Conservation (phyloP, 148 eudicot species). For the Fagopyrum tataricum region DNA sequence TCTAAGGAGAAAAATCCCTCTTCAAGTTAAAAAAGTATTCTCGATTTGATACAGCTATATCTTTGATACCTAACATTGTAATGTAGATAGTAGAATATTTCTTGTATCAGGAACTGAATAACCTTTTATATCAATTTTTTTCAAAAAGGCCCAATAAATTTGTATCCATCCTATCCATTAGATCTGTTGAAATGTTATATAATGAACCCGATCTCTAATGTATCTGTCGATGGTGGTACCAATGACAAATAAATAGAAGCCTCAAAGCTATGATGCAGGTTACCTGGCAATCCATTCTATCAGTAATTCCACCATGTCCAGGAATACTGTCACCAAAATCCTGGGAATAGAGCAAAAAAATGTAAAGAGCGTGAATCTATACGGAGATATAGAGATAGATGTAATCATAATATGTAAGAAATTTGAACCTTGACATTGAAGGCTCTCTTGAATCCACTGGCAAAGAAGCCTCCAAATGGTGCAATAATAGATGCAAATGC, state of each 20-base stretch:
- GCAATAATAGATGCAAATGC: constrained; percentile 92
- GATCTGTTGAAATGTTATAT: neutral
- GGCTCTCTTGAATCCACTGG: constrained; percentile 97
- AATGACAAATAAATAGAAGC: neutral
- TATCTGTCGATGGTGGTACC: neutral
- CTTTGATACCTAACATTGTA: no score
- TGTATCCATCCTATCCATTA: neutral
- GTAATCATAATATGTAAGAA: neutral
- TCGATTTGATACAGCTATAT: no score
- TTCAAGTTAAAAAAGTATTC: no score
- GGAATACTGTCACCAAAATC: constrained; percentile 99
- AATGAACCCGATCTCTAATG: neutral
- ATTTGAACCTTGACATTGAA: constrained; percentile 82
- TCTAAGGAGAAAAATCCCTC: no score
- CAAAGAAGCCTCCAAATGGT: constrained; percentile 98
- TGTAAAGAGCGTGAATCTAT: neutral
- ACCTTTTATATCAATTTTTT: neutral
- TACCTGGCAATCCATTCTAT: constrained; percentile 99
- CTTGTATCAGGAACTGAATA: neutral
- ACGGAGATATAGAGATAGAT: neutral
- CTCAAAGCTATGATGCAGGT: neutral
- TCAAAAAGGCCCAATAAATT: neutral
- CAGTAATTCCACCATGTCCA: constrained; percentile 97
- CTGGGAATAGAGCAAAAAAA: constrained; percentile 24
- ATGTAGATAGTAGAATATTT: no score